Conservation (phyloP, 768 basidiomycete genomes). For the Phylloporus scabripes region DNA sequence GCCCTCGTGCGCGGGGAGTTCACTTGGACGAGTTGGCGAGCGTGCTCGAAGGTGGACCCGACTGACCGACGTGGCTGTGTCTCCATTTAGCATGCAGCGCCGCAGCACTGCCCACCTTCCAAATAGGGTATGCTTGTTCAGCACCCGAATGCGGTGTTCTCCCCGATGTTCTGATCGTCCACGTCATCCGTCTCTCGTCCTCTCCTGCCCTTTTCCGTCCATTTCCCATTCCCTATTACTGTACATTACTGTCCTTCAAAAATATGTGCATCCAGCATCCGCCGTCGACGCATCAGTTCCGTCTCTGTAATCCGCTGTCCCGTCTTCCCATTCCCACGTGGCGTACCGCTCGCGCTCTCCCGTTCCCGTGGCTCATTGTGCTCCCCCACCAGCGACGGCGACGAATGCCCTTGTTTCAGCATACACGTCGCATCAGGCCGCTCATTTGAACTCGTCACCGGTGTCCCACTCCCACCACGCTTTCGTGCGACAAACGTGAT, state of each 20-base stretch:
- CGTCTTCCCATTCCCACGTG: slow-evolving; percentile 36
- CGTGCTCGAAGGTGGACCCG: slow-evolving; percentile 23
- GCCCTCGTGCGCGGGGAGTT: slow-evolving; percentile 5
- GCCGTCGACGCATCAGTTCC: slow-evolving; percentile 72
- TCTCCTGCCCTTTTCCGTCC: not conserved
- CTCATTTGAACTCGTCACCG: slow-evolving; percentile 20
- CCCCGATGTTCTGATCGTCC: slow-evolving; percentile 7
- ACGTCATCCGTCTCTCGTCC: slow-evolving; percentile 2
- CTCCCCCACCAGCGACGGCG: slow-evolving; percentile 8
- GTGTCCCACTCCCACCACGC: slow-evolving; percentile 31
- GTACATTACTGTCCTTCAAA: slow-evolving; percentile 30
- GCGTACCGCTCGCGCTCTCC: slow-evolving; percentile 28
- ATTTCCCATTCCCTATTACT: not conserved
- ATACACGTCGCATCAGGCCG: slow-evolving; percentile 6
- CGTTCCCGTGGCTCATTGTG: slow-evolving; percentile 12
- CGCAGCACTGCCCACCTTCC: slow-evolving; percentile 30
- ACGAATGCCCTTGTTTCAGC: slow-evolving; percentile 19
- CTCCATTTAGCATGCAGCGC: slow-evolving; percentile 30
- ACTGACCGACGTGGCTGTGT: slow-evolving; percentile 32
- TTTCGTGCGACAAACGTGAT: slow-evolving; percentile 70
- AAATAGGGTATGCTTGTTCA: slow-evolving; percentile 13
- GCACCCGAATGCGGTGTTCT: slow-evolving; percentile 20
- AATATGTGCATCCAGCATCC: slow-evolving; percentile 71
- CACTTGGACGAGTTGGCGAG: not conserved
- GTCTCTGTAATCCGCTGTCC: slow-evolving; percentile 72